Evolutionary conservation across 176 grass and related monocot species (phyloP), one percentile per base, ranked within the genome.

Genomic region (Raddia distichophylla): DNA sequence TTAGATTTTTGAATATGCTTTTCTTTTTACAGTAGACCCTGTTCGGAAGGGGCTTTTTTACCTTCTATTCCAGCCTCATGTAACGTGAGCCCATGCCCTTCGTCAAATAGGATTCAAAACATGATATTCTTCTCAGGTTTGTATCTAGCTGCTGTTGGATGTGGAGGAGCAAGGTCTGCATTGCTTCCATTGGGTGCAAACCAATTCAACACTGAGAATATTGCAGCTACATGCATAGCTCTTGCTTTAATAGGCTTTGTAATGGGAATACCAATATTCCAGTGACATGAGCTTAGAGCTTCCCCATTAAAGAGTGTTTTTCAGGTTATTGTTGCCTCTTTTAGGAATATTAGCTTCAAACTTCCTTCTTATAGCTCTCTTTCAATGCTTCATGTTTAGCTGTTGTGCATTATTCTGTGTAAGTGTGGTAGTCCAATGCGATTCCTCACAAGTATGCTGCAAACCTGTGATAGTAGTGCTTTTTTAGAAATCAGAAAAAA

Each of bases 141-240:
- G 65, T 94, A 94, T 94, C 87, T 94, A 19, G 58, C 93, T 45
- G 87, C 94, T 10, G 43, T 84, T 82, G 88, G 88, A 17, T 86
- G 88, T 77, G 88, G 88, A 78, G 88, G 86, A 55, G 75, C 84
- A 60, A 81, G 80, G 59, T 90, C 88, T 11, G 83, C 86, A 64
- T 40, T 94, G 46, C 92, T 94, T 84, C 92, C 92, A 52, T 79
- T 97, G 82, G 89, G 84, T 76, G 89, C 89, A 56, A 79, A 87
- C 50, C 84, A 92, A 63, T 87, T 89, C 12, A 65, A 82, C 69
- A 84, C 57, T 13, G 48, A 61, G n/a, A 89, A 82, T 34, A 46
- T 91, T 60, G 73, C 88, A 10, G 80, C 88, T 9, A 46, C 80
- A 71, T 87, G 77, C 52, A 78, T 88, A 64, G 64, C 68, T 69